A percentile compares a stretch with the other conserved stretches of the same genome.
phyloP scores from a whole-genome alignment of 2,329 filamentous ascomycete genomes.

The Verticillium dahliae region DNA sequence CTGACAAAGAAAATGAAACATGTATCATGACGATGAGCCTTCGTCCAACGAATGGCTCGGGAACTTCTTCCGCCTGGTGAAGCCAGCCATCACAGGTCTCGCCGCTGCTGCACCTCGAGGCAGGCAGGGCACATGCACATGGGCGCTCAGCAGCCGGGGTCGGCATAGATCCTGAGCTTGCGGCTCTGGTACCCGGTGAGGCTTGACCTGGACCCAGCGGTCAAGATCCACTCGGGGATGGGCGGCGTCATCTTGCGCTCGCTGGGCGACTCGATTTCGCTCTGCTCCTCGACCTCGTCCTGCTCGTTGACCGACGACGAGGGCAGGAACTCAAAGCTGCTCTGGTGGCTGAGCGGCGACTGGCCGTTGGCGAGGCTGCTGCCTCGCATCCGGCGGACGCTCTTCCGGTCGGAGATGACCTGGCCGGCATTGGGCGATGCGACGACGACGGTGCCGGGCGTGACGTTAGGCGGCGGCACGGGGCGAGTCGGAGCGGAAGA shows the following conservation, averaged over 20 bases:
- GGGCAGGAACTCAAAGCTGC: conserved; percentile 37
- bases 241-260: conserved; percentile 51
- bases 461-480: conserved; percentile 56
- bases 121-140: no score
- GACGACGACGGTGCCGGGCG: conserved; percentile 63
- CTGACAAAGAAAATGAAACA: background rate
- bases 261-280: conserved; percentile 15
- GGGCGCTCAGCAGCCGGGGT: background rate
- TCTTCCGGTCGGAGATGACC: conserved; percentile 48
- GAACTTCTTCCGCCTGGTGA: background rate
- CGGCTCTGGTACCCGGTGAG: conserved; percentile 38
- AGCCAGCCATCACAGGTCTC: background rate
- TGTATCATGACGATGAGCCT: background rate
- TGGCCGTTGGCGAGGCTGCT: conserved; percentile 42
- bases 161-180: conserved; percentile 16
- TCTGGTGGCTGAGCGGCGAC: conserved; percentile 43
- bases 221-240: conserved; percentile 55
- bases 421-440: conserved; percentile 65
- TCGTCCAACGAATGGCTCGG: background rate
- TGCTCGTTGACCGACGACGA: conserved; percentile 14
- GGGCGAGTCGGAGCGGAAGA: conserved; percentile 71
- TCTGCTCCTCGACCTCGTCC: conserved; percentile 15
- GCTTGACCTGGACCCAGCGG: conserved; percentile 43
- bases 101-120: background rate
- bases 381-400: conserved; percentile 48